Evolutionary conservation across 768 basidiomycete species (phyloP).

Genomic region (Rhizopogon vinicolor): DNA sequence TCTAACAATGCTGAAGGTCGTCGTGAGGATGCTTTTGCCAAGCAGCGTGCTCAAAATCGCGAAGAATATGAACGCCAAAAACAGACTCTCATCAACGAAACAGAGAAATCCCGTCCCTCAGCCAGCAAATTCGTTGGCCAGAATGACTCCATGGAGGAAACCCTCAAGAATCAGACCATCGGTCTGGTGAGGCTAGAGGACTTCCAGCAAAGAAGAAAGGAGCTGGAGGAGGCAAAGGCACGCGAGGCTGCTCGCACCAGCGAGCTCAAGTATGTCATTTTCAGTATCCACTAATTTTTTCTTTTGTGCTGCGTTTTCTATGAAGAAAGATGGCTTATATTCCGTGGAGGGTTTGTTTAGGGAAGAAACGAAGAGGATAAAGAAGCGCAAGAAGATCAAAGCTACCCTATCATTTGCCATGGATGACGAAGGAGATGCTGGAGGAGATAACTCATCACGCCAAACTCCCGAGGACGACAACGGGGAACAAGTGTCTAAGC

Average conservation of each 20-base stretch:
- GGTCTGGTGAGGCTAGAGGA: constrained; percentile 91
- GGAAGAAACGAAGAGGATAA: constrained; percentile 79
- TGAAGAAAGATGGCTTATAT: constrained; percentile 56
- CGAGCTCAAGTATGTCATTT: constrained; percentile 77
- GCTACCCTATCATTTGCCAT: constrained; percentile 87
- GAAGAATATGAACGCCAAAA: constrained; percentile 83
- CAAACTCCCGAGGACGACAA: constrained; percentile 34
- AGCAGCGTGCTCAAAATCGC: constrained; percentile 75
- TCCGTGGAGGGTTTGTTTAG: constrained; percentile 82
- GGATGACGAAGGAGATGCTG: constrained; percentile 64
- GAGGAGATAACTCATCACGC: constrained; percentile 32
- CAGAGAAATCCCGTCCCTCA: constrained; percentile 88
- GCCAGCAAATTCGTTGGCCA: constrained; percentile 89
- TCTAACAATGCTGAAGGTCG: constrained; percentile 77
- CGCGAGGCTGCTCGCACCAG: constrained; percentile 82
- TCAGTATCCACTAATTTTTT: constrained; percentile 20
- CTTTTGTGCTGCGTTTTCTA: constrained; percentile 5
- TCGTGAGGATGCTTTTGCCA: constrained; percentile 79
- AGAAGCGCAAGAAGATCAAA: constrained; percentile 93
- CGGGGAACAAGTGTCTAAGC: constrained; percentile 55
- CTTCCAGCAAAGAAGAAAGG: constrained; percentile 84
- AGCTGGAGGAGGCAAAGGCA: constrained; percentile 87
- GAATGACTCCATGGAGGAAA: constrained; percentile 92
- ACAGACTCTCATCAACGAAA: constrained; percentile 78
- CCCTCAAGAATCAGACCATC: constrained; percentile 85